Evolutionary conservation across 192 early-diverging fungal genomes (phyloP), one percentile per base, ranked within the genome.

Genomic region (Coemansia sp.): DNA sequence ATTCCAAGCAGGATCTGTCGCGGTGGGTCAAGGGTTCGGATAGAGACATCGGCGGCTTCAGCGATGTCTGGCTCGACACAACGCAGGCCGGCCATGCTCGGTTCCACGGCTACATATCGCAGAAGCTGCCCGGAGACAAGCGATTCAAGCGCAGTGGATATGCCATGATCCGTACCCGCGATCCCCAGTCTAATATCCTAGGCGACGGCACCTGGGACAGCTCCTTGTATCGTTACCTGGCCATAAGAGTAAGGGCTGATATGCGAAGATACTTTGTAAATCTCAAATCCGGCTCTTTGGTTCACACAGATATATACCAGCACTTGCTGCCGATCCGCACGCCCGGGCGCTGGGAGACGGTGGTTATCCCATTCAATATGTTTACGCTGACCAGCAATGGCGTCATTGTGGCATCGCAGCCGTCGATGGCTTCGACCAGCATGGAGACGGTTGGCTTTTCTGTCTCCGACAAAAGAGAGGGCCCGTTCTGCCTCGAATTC

Each of bases 311-410:
- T 75, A 83, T 96, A 23, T 96, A 91, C 82, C 95, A 98, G 72
- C 95, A 98, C 75, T 84, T 95, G 50, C 60, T 98, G 58, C 91
- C 93, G 61, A 85, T 95, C 47, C 82, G 89, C 54, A 90, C 78
- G 4, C 93, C 94, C 3, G 94, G 94, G 2, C 83, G 89, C 67
- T 98, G 94, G 94, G 94, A 98, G 82, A 89, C 84, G 23, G 83
- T 94, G 27, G 82, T 95, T 75, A 90, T 98, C 42, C 95, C 95
- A 16, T 96, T 96, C 74, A 84, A 86, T 46, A 91, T 92, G 69
- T 98, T 98, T 71, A 90, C 95, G 25, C 74, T 95, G 36, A 98
- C 95, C 8, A 89, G 86, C 64, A 88, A 95, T 62, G 92, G 94
- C 35, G 85, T 89, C 39, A 90, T 96, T 35, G 86, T 94, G 68